Base-by-base conservation (phyloP, 768 basidiomycete genomes). In the Sarcomyxa edulis region DNA sequence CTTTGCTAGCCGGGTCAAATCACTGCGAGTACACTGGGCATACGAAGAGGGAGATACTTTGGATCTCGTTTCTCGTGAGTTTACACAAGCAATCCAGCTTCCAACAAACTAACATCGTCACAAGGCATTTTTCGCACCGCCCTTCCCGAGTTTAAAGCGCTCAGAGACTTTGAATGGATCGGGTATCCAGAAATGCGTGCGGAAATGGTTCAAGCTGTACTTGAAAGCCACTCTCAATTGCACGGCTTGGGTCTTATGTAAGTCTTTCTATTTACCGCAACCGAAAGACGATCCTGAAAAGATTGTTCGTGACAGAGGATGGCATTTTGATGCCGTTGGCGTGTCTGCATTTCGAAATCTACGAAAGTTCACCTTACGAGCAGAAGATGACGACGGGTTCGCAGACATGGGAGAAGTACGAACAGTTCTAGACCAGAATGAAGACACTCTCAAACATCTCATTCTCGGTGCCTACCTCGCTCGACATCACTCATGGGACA, bases 131-230 rank as follows among this genome's bases (percentile, higher is more conserved):
- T 83, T 56, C 72, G 72, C 39, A 76, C 72, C 7, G 71, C 78
- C 2, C 62, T 84, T 10, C 78, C 79, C 1, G 75, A 76, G 29
- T 82, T 83, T 58, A 78, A 62, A 42, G 69, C 71, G 6, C 59
- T 84, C 8, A 51, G 62, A 9, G 79, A 81, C 44, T 81, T 83
- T 48, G 81, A 84, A 55, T 84, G 81, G 81, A 82, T 83, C n/a
- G 81, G 81, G 5, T 83, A 83, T 48, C 81, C 81, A 1, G 81
- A 84, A 51, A 61, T 84, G 58, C 66, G 74, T 7, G 75, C 66
- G n/a, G 79, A 82, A 37, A 76, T 78, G 68, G 79, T 84, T 0
- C 68, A 78, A 48, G 69, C 66, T 7, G 63, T 84, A 4, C 59
- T 79, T 9, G 55, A 64, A 5, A 72, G 64, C 36, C 80, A 82